A percentile compares a stretch with the other conserved stretches of the same genome.
These are phyloP conservation scores for Pyrenochaeta sp. DNA, from an alignment of 2,329 filamentous ascomycete species.

Conservation along the genomic window DNA sequence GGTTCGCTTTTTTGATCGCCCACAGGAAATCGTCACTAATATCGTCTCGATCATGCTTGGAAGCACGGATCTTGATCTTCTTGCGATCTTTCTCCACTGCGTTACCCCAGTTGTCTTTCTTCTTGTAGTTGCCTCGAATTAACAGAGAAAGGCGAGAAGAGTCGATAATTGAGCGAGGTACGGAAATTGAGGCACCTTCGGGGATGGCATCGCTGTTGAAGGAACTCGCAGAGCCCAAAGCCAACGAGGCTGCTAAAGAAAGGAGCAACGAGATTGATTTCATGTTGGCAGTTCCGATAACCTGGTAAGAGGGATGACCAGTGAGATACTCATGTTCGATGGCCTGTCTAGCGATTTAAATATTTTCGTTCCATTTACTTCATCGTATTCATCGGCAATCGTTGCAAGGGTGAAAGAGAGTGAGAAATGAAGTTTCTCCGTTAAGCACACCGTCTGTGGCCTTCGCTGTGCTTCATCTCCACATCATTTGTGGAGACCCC, in stretches of 20 bases:
- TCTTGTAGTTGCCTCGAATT: constrained; percentile 11
- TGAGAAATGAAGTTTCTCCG: constrained; percentile 20
- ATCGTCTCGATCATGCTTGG: constrained; percentile 64
- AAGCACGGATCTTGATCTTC: constrained; percentile 62
- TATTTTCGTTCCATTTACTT: not conserved
- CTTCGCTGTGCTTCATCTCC: constrained; percentile 17
- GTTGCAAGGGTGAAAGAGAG: not conserved
- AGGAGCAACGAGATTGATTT: constrained; percentile 26
- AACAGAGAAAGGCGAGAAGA: constrained; percentile 14
- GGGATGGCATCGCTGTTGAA: constrained; percentile 19
- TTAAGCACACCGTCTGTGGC: not conserved
- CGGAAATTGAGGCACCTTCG: constrained; percentile 23
- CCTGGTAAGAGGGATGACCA: not conserved
- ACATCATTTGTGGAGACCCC: constrained; percentile 25
- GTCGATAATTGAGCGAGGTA: constrained; percentile 4
- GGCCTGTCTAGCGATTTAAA: not conserved
- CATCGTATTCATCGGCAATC: not conserved
- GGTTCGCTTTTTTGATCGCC: constrained; percentile 65
- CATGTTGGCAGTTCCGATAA: constrained; percentile 18
- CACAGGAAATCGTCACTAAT: constrained; percentile 64
- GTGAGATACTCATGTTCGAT: not conserved
- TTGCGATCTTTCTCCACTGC: constrained; percentile 48
- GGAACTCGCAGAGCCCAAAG: constrained; percentile 20
- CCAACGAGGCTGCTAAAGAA: constrained; percentile 20
- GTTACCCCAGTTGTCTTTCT: constrained; percentile 44